phyloP scores from a whole-genome alignment of 176 grass and related monocot genomes.

The Alloteropsis semialata region DNA sequence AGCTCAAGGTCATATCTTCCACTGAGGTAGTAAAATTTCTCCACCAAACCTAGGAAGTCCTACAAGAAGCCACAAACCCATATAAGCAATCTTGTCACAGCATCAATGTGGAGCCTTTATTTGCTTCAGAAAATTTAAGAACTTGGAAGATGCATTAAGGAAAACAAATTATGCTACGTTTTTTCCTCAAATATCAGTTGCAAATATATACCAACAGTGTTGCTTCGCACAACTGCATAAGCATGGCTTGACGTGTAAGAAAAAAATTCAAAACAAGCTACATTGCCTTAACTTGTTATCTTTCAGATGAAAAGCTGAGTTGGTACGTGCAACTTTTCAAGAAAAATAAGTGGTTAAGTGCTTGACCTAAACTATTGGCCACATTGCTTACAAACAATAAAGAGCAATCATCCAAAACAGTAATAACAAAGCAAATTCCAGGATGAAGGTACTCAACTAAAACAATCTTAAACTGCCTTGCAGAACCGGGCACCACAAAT shows the following conservation, averaged over 20 bases:
- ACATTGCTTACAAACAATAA: background rate
- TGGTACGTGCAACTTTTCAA: background rate
- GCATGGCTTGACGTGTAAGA: background rate
- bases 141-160: background rate
- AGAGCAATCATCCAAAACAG: background rate
- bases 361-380: background rate
- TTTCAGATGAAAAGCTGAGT: background rate
- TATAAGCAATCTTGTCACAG: background rate
- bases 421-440: background rate
- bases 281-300: background rate
- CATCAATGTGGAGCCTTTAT: background rate
- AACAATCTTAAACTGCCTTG: constrained; percentile 84
- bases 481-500: constrained; percentile 71
- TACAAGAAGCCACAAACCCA: constrained; percentile 24
- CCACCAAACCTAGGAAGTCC: constrained; percentile 93
- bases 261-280: constrained; percentile 7
- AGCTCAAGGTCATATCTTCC: constrained; percentile 93
- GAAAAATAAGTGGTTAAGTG: background rate
- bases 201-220: background rate
- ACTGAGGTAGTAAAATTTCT: constrained; percentile 94
- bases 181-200: background rate
- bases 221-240: background rate
- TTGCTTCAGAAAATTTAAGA: background rate
- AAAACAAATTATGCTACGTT: background rate
- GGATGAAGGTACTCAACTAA: constrained; percentile 46